A percentile compares a stretch with the other conserved stretches of the same genome.
These are phyloP conservation scores for Globisporangium spinosum DNA, from an alignment of 352 stramenopile species.

Conservation along the genomic window DNA sequence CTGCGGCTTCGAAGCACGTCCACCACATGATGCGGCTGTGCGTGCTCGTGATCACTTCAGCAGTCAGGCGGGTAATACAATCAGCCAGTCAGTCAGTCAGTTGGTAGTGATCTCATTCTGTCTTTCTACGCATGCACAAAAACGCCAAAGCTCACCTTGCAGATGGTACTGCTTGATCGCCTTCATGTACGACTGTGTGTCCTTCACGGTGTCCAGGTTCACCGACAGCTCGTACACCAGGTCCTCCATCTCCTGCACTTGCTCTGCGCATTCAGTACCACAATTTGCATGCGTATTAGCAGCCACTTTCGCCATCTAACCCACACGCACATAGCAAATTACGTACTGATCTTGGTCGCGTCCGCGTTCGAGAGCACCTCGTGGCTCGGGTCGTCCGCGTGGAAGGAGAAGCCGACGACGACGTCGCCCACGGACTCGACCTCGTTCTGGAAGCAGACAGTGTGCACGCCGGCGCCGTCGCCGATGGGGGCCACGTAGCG, in stretches of 20 bases:
- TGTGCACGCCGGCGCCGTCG: constrained; percentile 48
- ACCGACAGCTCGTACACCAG: constrained; percentile 85
- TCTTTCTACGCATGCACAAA: background rate
- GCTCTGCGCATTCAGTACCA: constrained; percentile 33
- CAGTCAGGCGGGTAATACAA: background rate
- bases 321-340: background rate
- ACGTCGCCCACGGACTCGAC: constrained; percentile 56
- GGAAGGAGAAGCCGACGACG: constrained; percentile 83
- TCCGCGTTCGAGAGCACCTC: constrained; percentile 87
- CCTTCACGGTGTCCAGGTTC: constrained; percentile 84
- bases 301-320: background rate
- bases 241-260: constrained; percentile 85
- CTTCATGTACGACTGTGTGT: constrained; percentile 87
- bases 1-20: constrained; percentile 70
- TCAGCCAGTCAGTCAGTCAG: background rate
- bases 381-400: constrained; percentile 79
- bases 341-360: constrained; percentile 86
- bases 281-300: constrained; percentile 2
- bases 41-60: constrained; percentile 77
- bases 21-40: constrained; percentile 83
- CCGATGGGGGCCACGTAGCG: constrained; percentile 55
- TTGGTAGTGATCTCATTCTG: background rate
- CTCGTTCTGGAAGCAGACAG: constrained; percentile 75
- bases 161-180: constrained; percentile 78
- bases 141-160: constrained; percentile 35